These are phyloP conservation scores for sorghum (Sorghum bicolor) DNA, from an alignment of 176 grass and related monocot genomes.

Conservation along the genomic window Sorghum_bicolor_NCBIv3 NC_012879.2:4488001-4488500, in stretches of 20 bases:
- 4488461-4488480: constrained; percentile 83
- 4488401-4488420: constrained; percentile 68
- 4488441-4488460: constrained; percentile 78
- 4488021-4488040: constrained; percentile 90
- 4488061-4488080: constrained; percentile 70
- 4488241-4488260: constrained; percentile 69
- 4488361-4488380: constrained; percentile 88
- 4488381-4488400: constrained; percentile 76
- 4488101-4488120: constrained; percentile 88
- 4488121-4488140: constrained; percentile 97
- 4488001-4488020: constrained; percentile 70
- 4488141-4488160: constrained; percentile 81
- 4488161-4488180: constrained; percentile 54
- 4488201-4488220: constrained; percentile 74
- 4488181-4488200: constrained; percentile 56
- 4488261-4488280: constrained; percentile 69
- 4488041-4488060: constrained; percentile 45
- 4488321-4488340: constrained; percentile 71
- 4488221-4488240: constrained; percentile 69
- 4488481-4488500: constrained; percentile 98
- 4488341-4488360: constrained; percentile 84
- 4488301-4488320: constrained; percentile 90
- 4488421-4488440: constrained; percentile 73
- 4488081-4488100: constrained; percentile 57
- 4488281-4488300: constrained; percentile 74